Percentiles rank a stretch among this genome's conserved stretches.
phyloP scores from a whole-genome alignment of 2,329 filamentous ascomycete species.

The Cryoendolithus antarcticus region DNA sequence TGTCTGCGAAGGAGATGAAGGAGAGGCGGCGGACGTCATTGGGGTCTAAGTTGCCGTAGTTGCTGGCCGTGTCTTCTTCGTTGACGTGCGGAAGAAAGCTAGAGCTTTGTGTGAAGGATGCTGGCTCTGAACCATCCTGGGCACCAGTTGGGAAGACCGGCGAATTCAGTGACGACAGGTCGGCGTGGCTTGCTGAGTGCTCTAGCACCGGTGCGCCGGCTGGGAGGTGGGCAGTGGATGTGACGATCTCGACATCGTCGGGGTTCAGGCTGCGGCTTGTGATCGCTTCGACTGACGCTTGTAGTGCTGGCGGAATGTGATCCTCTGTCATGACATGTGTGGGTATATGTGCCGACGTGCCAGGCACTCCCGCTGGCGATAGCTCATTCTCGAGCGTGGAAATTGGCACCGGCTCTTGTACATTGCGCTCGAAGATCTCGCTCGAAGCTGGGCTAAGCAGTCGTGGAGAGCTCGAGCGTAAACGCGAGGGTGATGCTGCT shows the following conservation, averaged over 20 bases:
- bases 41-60: constrained; percentile 65
- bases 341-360: constrained; percentile 47
- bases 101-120: constrained; percentile 77
- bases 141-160: constrained; percentile 1
- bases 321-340: constrained; percentile 91
- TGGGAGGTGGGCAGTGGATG: constrained; percentile 70
- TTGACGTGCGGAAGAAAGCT: constrained; percentile 55
- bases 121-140: constrained; percentile 12
- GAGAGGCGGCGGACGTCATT: constrained; percentile 72
- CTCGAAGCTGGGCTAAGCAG: constrained; percentile 64
- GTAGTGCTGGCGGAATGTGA: constrained; percentile 79
- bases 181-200: constrained; percentile 16
- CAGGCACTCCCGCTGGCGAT: constrained; percentile 47
- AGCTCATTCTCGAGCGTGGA: constrained; percentile 52
- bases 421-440: constrained; percentile 84
- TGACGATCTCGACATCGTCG: constrained; percentile 86
- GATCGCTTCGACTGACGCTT: constrained; percentile 84
- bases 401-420: constrained; percentile 52
- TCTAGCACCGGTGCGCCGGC: constrained; percentile 52
- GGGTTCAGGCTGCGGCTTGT: constrained; percentile 76
- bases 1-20: constrained; percentile 94
- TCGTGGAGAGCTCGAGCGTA: constrained; percentile 58
- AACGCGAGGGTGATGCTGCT: constrained; percentile 27
- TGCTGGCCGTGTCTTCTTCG: constrained; percentile 53
- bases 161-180: constrained; percentile 14